Evolutionary conservation across 2,329 filamentous ascomycete species (phyloP).

Genomic region (Rhynchosporium agropyri): DNA sequence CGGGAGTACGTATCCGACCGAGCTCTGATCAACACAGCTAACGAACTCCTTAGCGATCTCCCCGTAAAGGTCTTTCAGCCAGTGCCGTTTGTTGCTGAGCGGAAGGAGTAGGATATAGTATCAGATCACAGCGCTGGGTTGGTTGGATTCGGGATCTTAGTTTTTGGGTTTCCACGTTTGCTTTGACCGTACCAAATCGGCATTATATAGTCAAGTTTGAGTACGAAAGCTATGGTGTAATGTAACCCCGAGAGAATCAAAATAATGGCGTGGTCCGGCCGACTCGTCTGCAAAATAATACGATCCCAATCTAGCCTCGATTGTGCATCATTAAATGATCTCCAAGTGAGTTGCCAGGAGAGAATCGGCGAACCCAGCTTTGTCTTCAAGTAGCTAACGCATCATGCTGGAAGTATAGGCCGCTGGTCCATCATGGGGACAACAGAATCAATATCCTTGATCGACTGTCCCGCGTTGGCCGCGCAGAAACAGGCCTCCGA

Average conservation of each 20-base stretch:
- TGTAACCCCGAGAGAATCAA: slow-evolving; percentile 17
- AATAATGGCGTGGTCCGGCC: slow-evolving; percentile 12
- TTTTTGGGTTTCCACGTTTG: slow-evolving; percentile 13
- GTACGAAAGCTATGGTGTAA: slow-evolving; percentile 12
- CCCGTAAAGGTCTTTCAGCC: neutral
- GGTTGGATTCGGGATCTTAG: slow-evolving; percentile 9
- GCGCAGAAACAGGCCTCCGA: too few relatives aligned
- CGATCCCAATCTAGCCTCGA: too few relatives aligned
- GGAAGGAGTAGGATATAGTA: slow-evolving; percentile 12
- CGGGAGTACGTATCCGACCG: slow-evolving; percentile 11
- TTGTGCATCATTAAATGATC: slow-evolving; percentile 11
- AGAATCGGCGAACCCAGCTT: neutral
- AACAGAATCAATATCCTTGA: neutral
- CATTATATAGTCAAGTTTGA: slow-evolving; percentile 13
- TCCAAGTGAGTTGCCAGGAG: slow-evolving; percentile 12
- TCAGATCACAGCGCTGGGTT: slow-evolving; percentile 7
- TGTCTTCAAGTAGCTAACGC: neutral
- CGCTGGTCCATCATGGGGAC: neutral
- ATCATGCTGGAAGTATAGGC: neutral
- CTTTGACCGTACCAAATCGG: slow-evolving; percentile 16
- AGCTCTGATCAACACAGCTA: slow-evolving; percentile 13
- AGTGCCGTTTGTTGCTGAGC: slow-evolving; percentile 12
- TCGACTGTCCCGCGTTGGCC: too few relatives aligned
- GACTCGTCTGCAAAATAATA: too few relatives aligned
- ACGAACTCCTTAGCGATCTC: slow-evolving; percentile 6